Evolutionary conservation across 169 alveolate genomes (phyloP).

Genomic region (Pseudocohnilembus persalinus): DNA sequence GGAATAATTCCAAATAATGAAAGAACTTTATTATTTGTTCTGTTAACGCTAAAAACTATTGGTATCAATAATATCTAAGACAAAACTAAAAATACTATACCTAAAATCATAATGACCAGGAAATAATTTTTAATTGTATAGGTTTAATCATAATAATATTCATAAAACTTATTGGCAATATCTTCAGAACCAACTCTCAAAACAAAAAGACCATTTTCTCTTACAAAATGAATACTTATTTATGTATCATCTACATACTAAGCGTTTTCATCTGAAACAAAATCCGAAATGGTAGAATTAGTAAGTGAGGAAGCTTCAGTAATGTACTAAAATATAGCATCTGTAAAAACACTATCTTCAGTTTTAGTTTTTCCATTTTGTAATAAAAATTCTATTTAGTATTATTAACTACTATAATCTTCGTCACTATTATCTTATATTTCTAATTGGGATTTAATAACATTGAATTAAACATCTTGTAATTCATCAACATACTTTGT

Average conservation of each 20-base stretch:
- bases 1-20: slow-evolving; percentile 41
- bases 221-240: slow-evolving; percentile 27
- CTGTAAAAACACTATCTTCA: slow-evolving; percentile 23
- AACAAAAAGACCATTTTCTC: slow-evolving; percentile 37
- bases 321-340: slow-evolving; percentile 39
- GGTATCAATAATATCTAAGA: slow-evolving; percentile 34
- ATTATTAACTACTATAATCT: not conserved
- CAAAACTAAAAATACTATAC: slow-evolving; percentile 22
- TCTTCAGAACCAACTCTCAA: slow-evolving; percentile 24
- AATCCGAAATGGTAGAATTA: slow-evolving; percentile 15
- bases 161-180: not conserved
- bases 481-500: slow-evolving; percentile 17
- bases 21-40: slow-evolving; percentile 41
- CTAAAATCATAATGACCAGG: slow-evolving; percentile 30
- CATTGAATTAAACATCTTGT: slow-evolving; percentile 25
- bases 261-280: not conserved
- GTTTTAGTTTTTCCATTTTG: slow-evolving; percentile 14
- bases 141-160: slow-evolving; percentile 24
- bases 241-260: slow-evolving; percentile 18
- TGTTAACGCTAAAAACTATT: slow-evolving; percentile 28
- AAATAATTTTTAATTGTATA: slow-evolving; percentile 1
- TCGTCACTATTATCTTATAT: slow-evolving; percentile 32
- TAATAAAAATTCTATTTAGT: slow-evolving; percentile 8
- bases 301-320: slow-evolving; percentile 41
- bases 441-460: slow-evolving; percentile 31